Evolutionary conservation across 1,284 basidiomycete genomes (phyloP).

Genomic region (Ganoderma boninense): DNA sequence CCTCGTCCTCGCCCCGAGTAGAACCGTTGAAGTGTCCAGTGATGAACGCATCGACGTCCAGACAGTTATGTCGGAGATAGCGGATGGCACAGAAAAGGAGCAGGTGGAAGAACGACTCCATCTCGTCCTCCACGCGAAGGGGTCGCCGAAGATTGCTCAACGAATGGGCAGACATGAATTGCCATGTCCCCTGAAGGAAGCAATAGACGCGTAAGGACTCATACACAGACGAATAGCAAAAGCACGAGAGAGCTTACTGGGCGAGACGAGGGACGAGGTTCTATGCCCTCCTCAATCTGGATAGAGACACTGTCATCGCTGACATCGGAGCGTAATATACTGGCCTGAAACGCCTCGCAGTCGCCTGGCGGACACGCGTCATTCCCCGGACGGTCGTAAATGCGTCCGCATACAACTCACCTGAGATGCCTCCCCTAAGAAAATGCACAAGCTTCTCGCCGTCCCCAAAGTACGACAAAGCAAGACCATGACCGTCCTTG

Average conservation of each 20-base stretch:
- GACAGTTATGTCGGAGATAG: constrained; percentile 18
- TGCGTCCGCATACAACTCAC: not conserved
- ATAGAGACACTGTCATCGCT: constrained; percentile 22
- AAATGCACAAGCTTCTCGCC: not conserved
- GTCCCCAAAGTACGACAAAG: constrained; percentile 13
- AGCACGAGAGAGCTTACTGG: too few species aligned
- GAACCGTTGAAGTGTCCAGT: constrained; percentile 19
- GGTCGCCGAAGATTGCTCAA: constrained; percentile 13
- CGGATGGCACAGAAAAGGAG: constrained; percentile 22
- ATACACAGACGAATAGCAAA: not conserved
- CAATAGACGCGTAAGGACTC: not conserved
- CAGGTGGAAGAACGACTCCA: constrained; percentile 27
- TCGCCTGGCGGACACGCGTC: too few species aligned
- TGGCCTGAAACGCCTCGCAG: too few species aligned
- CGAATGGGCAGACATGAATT: constrained; percentile 19
- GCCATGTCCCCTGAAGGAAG: constrained; percentile 23
- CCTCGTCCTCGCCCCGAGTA: not conserved
- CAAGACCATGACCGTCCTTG: constrained; percentile 27
- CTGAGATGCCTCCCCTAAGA: not conserved
- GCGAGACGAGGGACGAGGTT: too few species aligned
- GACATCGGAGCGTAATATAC: constrained; percentile 3
- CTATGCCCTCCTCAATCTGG: not conserved
- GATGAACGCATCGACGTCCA: constrained; percentile 17
- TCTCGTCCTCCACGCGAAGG: constrained; percentile 16
- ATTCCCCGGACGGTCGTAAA: too few species aligned